Percentiles rank a stretch among this genome's conserved stretches.
Evolutionary conservation across 768 basidiomycete species (phyloP).

Genomic region (Tephrocybe sp.): DNA sequence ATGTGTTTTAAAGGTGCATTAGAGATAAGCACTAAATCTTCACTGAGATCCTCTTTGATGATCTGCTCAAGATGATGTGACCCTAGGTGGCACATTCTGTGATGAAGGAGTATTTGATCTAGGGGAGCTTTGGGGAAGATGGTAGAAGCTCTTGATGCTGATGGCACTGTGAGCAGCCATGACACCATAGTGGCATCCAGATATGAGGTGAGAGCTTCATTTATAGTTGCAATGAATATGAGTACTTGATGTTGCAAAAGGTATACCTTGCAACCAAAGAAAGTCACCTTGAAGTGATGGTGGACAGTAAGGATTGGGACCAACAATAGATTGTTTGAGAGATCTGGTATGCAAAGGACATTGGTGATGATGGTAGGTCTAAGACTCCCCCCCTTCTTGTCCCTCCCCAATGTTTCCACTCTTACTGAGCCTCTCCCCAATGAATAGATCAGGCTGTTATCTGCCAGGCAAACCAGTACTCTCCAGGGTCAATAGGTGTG

Average conservation of each 20-base stretch:
- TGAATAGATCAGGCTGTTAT: constrained; percentile 2
- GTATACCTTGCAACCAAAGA: constrained; percentile 4
- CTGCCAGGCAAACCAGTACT: constrained; percentile 1
- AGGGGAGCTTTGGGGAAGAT: too few species aligned
- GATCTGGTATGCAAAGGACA: neutral
- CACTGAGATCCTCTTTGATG: too few species aligned
- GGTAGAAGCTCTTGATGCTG: neutral
- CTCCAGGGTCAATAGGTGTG: neutral
- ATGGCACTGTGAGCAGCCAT: too few species aligned
- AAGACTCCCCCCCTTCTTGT: neutral
- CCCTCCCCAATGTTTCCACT: neutral
- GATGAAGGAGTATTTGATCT: constrained; percentile 2
- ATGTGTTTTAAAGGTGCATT: neutral
- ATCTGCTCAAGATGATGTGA: neutral
- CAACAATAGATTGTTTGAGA: constrained; percentile 3
- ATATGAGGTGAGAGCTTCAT: constrained; percentile 1
- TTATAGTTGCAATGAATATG: constrained; percentile 2
- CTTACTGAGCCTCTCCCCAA: constrained; percentile 8
- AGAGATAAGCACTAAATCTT: too few species aligned
- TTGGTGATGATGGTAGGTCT: neutral
- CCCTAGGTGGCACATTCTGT: constrained; percentile 3
- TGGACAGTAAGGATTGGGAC: neutral
- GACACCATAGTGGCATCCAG: neutral
- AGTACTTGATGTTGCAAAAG: neutral
- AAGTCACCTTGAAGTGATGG: neutral